Percentiles rank a stretch among this genome's conserved stretches.
Evolutionary conservation across 179 eudicot genomes (phyloP).

Genomic region (Nepenthes alata): DNA sequence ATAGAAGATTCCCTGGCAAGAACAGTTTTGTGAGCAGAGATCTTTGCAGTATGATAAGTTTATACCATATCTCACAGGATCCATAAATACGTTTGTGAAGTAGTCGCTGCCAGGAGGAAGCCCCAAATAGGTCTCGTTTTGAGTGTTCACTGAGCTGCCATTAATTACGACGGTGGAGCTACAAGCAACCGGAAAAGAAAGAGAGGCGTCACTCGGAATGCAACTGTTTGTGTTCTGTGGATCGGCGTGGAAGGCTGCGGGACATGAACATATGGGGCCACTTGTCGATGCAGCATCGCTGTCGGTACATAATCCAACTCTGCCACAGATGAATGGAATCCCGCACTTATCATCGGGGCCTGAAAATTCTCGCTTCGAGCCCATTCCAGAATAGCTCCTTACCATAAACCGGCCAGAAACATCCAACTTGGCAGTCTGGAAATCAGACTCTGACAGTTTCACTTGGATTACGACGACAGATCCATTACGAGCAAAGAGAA

Average conservation of each 20-base stretch:
- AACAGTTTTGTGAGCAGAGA: conserved; percentile 48
- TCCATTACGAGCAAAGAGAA: conserved; percentile 33
- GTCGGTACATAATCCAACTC: conserved; percentile 36
- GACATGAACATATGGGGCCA: conserved; percentile 49
- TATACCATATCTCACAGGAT: conserved; percentile 30
- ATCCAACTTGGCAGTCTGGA: conserved; percentile 40
- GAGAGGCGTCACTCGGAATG: conserved; percentile 30
- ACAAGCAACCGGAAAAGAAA: conserved; percentile 41
- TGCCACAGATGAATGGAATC: conserved; percentile 50
- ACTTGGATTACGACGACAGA: conserved; percentile 29
- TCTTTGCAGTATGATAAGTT: conserved; percentile 41
- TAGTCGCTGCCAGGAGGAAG: conserved; percentile 41
- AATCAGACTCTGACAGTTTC: conserved; percentile 23
- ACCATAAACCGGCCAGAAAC: conserved; percentile 39
- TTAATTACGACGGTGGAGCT: conserved; percentile 14
- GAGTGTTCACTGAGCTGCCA: conserved; percentile 9
- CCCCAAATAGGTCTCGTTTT: conserved; percentile 24
- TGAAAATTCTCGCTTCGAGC: conserved; percentile 19
- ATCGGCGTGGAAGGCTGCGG: conserved; percentile 29
- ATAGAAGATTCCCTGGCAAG: conserved; percentile 57
- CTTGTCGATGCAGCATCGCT: conserved; percentile 4
- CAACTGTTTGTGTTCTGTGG: conserved; percentile 24
- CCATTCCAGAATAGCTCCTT: conserved; percentile 23
- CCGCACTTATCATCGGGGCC: conserved; percentile 45
- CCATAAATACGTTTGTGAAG: conserved; percentile 30